phyloP scores from a whole-genome alignment of 345 rosid species.

The Salix koriyanagi region DNA sequence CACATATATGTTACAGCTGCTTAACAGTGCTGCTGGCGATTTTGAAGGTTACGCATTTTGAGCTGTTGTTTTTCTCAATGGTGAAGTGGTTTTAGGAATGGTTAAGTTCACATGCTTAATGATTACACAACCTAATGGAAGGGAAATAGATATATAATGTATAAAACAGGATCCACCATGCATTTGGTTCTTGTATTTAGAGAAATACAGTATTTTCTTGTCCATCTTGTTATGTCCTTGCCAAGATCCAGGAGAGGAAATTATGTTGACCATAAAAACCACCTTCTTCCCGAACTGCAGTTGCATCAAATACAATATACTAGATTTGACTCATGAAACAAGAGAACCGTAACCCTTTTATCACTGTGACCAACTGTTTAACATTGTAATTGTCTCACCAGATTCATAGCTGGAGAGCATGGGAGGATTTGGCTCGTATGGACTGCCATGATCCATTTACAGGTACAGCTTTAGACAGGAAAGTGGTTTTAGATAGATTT shows the following conservation, averaged over 20 bases:
- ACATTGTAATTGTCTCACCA: conserved; percentile 27
- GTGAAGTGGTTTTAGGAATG: background rate
- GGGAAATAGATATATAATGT: background rate
- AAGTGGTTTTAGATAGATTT: background rate
- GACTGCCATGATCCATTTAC: conserved; percentile 53
- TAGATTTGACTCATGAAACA: background rate
- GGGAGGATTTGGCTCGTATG: conserved; percentile 84
- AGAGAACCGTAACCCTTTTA: background rate
- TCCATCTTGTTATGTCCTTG: background rate
- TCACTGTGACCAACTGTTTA: conserved; percentile 9
- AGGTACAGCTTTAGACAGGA: conserved; percentile 42
- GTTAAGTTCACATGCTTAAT: background rate
- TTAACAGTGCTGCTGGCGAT: conserved; percentile 90
- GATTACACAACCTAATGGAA: background rate
- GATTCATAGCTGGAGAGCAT: conserved; percentile 91
- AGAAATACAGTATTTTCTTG: background rate
- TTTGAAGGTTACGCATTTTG: conserved; percentile 58
- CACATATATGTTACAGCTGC: conserved; percentile 91
- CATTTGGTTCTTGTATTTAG: background rate
- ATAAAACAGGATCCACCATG: background rate
- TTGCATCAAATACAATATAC: background rate
- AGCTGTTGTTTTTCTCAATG: conserved; percentile 1
- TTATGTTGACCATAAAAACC: background rate
- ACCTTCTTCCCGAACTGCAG: background rate
- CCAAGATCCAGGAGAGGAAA: background rate